Base-by-base conservation (phyloP, 2,329 filamentous ascomycete genomes). In the Alternaria gaisen region DNA sequence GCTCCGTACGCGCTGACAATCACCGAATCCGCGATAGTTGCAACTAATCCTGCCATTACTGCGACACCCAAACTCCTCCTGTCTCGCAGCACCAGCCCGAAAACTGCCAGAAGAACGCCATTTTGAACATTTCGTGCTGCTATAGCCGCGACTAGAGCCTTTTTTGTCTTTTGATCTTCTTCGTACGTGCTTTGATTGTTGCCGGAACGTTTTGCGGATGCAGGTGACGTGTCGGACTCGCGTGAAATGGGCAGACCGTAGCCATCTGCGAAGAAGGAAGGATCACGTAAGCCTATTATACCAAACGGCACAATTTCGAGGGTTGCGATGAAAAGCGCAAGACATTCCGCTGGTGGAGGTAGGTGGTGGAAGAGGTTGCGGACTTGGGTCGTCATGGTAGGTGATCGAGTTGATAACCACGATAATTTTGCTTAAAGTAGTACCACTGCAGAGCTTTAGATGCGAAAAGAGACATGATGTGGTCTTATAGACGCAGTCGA, bases 81-180 rank as follows among this genome's bases (percentile, higher is more conserved):
- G 38, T 72, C 69, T 28, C 64, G 57, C 18, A 72, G 28, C 5
- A 72, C 47, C 40, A 72, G 20, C 1, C 69, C 69, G 41, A 72
- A 72, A 1, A 60, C 65, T 5, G 69, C 58, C 3, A 72, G 28
- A 1, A 72, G 38, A 1, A 72, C 42, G 2, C 69, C 68, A 9
- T 72, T 72, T 30, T 72, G 69, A 5, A 70, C 44, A 24, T 72
- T 72, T 6, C 69, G 69, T 34, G 68, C 69, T 42, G 69, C 69
- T 40, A 72, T 70, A 1, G 69, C 69, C 14, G 65, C 65, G 11
- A 71, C 67, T 11, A 72, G 50, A 7, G 69, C 69, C 43, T 67
- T 65, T 46, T 70, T 68, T 0, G 65, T 72, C n/a, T 65, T 54
- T 8, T 67, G 58, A 11, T 68, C 62, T 16, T 65, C 60, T 16